Evolutionary conservation across 2,329 filamentous ascomycete genomes (phyloP), one percentile per base, ranked within the genome.

Genomic region (Ophiocordyceps australis): DNA sequence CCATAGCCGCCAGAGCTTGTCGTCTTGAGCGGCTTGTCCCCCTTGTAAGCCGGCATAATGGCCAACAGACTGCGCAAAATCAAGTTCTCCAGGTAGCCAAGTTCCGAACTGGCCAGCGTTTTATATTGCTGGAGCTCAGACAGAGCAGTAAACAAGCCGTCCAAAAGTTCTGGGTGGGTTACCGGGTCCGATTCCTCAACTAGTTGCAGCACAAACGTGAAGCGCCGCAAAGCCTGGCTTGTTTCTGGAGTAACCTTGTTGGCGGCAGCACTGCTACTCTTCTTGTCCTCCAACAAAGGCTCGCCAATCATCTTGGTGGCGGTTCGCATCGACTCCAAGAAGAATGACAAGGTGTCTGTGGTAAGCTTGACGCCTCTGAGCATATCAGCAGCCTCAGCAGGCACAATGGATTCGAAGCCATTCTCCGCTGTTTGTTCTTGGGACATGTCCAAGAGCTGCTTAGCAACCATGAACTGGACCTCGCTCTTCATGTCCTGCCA

Each of bases 11-110:
- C 74, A 3, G 79, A 75, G 23, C 72, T 70, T 45, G 91, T 81
- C 29, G 92, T 74, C 30, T 67, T 65, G 21, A 76, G 55, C 18
- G 50, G 53, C 41, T 60, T 58, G 47, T 69, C 58, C 26, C 52
- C 49, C 49, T 78, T 79, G 40, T 79, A 74, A 1, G 71, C 70
- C 30, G 82, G 76, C 37, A 95, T 72, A 52, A 95, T 92, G 22
- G 76, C 72, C 26, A 86, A 59, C 18, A 98, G 60, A 38, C 79
- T 83, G 35, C 77, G 70, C 20, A 98, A 63, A 7, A 89, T 73
- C 27, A 95, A 55, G 35, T 78, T 81, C 46, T 95, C 78, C 22
- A 95, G 59, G 52, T 95, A 95, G 11, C 83, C 81, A 32, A 94
- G 65, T 43, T 91, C 85, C 1, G 83, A 86, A 22, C 79, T 74